Evolutionary conservation across 129 eudicot species (phyloP).

Genomic region (Flaveria ramosissima): DNA sequence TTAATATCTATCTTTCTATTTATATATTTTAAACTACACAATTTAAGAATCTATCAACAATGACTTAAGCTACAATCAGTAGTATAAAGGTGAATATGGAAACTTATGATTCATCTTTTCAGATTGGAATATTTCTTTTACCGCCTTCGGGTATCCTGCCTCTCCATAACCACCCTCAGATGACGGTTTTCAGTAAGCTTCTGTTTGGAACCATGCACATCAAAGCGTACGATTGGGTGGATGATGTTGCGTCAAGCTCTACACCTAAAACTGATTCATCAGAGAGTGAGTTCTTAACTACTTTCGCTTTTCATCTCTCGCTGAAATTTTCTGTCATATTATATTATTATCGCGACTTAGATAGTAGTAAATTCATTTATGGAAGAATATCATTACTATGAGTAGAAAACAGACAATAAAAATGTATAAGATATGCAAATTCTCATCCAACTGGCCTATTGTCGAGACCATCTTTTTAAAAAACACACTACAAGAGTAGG

Average conservation of each 20-base stretch:
- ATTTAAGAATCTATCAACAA: neutral
- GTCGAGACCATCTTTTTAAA: neutral
- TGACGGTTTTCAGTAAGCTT: slow-evolving; percentile 91
- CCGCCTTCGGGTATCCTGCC: slow-evolving; percentile 85
- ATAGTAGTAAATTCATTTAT: neutral
- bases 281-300: slow-evolving; percentile 38
- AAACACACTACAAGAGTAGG: neutral
- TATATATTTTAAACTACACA: neutral
- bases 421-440: neutral
- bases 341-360: neutral
- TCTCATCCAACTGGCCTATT: neutral
- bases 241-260: slow-evolving; percentile 26
- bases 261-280: slow-evolving; percentile 32
- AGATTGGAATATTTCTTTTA: slow-evolving; percentile 92
- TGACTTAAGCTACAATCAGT: neutral
- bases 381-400: neutral
- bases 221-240: slow-evolving; percentile 81
- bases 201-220: slow-evolving; percentile 88
- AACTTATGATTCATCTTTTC: slow-evolving; percentile 19
- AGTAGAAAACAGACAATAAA: neutral
- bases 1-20: neutral
- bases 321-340: neutral
- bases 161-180: slow-evolving; percentile 89
- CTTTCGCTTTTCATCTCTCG: too few relatives aligned
- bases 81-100: neutral